Base-by-base conservation (phyloP, 2,329 filamentous ascomycete genomes). In the Chaetomium globosum region DNA sequence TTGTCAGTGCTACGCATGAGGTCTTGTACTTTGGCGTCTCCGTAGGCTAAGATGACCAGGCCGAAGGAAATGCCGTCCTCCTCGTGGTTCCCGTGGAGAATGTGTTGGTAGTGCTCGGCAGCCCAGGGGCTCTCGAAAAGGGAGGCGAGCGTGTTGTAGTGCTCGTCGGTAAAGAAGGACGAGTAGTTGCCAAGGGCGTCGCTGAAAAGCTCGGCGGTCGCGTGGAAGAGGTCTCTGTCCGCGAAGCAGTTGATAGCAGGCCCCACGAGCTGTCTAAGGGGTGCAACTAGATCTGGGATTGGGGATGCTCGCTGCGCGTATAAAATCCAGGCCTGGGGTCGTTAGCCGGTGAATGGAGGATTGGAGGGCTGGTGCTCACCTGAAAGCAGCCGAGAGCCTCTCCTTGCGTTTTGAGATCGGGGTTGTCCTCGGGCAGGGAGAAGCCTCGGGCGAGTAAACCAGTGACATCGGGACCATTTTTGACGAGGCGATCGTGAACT, bases 251-350 rank as follows among this genome's bases (percentile, higher is more conserved):
- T 77, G 28, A 92, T 83, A 26, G 87, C 83, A 4, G 83, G 80
- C 33, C 83, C 80, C 1, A 89, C 82, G 4, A 92, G 78, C 1
- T 82, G 80, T 36, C 84, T 85, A 16, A 93, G 80, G 21, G 85
- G 80, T 21, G 82, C 78, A 2, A 89, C 78, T 36, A 89, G 80
- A 19, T 82, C 82, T 39, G 84, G 83, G 54, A 83, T 82, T 3
- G 83, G 79, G 58, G 87, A 86, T 31, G 85, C 81, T 39, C 85
- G 83, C 71, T 92, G 89, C 5, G 87, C 88, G 72, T 92, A 93
- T 70, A 86, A 82, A 36, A 92, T 83, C 90, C 90, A 94, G 4
- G 88, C 84, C 88, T 90, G 61, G 2, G 39, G 67, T 55, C 65
- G 65, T 43, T 31, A 19, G 13, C 21, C 13, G 16, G 39, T 43